Evolutionary conservation across 108 stramenopile species (phyloP), one percentile per base, ranked within the genome.

Genomic region (Cylindrotheca closterium): DNA sequence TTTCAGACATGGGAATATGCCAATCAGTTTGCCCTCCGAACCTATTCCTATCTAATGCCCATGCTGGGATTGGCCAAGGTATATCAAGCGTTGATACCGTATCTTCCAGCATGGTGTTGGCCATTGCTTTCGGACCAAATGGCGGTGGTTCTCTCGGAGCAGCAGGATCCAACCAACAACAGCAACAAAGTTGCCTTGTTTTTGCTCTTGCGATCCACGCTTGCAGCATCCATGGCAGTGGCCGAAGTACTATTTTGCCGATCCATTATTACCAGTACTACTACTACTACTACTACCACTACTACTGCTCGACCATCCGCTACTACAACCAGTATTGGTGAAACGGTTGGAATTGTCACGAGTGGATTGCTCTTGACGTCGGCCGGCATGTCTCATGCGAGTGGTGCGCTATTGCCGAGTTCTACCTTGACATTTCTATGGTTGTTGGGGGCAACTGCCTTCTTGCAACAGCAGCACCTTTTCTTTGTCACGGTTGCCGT

Each of bases 1-100:
- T 58, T 82, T 61, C 84, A 81, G 65, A 98, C 97, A 3, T 98
- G 97, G 98, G 97, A 99, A 75, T 97, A 99, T 63, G 78, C 93
- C 2, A 89, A 96, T 56, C 60, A 80, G 50, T 99, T 68, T 68
- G 96, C 96, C 18, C 74, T 99, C 21, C 84, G 98, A 49, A 95
- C 96, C 19, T 98, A 97, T 65, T 92, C 92, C 19, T 99, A 97
- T 65, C 67, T 98, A 32, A 47, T 86, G 2, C 93, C 94, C 4
- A 25, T 73, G 18, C 27, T 55, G 0, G 51, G 63, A 0, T 0
- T 65, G 0, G 30, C 57, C 37, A 28, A 47, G 23, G 34, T 62
- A 0, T 64, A 70, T 8, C 53, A 69, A 42, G 7, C 72, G 1
- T 26, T 67, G 34, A 55, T 70, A 32, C 48, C 65, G 0, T 42